Conservation (phyloP, 768 basidiomycete species). For the Boletellus ananiceps region DNA sequence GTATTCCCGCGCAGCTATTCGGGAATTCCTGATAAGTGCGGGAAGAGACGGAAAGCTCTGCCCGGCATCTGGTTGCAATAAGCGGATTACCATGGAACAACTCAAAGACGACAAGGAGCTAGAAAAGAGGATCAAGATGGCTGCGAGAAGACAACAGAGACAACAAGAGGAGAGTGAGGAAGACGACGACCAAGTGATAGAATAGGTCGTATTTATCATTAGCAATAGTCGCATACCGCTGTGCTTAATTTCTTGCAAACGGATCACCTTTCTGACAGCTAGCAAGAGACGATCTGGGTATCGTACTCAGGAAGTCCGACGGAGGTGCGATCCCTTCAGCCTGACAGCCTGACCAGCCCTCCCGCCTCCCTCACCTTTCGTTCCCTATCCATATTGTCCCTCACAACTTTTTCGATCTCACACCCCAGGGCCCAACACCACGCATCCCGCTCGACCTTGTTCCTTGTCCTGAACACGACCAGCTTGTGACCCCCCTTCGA, state of each 20-base stretch:
- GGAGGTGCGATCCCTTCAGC: slow-evolving; percentile 4
- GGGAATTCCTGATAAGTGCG: slow-evolving; percentile 48
- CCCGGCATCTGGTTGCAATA: slow-evolving; percentile 70
- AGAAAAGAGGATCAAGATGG: slow-evolving; percentile 57
- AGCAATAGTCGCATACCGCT: slow-evolving; percentile 2
- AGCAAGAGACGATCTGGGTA: too few relatives aligned
- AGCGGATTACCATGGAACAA: slow-evolving; percentile 47
- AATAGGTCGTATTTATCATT: slow-evolving; percentile 28
- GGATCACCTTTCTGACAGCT: neutral
- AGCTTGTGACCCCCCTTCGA: slow-evolving; percentile 54
- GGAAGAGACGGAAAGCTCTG: slow-evolving; percentile 43
- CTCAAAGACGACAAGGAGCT: slow-evolving; percentile 55
- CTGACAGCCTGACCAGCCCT: slow-evolving; percentile 38
- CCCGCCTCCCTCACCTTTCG: slow-evolving; percentile 61
- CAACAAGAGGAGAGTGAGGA: slow-evolving; percentile 34
- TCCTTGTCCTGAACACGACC: slow-evolving; percentile 67
- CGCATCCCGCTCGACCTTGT: slow-evolving; percentile 82
- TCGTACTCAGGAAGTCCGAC: too few relatives aligned
- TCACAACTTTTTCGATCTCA: slow-evolving; percentile 79
- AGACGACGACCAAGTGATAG: slow-evolving; percentile 50
- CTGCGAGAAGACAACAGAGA: slow-evolving; percentile 47
- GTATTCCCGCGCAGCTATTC: slow-evolving; percentile 71
- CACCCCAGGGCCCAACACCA: slow-evolving; percentile 94
- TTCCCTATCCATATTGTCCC: slow-evolving; percentile 62
- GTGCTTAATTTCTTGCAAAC: slow-evolving; percentile 6